These are phyloP conservation scores for Lepidium aucheri DNA, from an alignment of 345 rosid genomes.

Conservation along the genomic window DNA sequence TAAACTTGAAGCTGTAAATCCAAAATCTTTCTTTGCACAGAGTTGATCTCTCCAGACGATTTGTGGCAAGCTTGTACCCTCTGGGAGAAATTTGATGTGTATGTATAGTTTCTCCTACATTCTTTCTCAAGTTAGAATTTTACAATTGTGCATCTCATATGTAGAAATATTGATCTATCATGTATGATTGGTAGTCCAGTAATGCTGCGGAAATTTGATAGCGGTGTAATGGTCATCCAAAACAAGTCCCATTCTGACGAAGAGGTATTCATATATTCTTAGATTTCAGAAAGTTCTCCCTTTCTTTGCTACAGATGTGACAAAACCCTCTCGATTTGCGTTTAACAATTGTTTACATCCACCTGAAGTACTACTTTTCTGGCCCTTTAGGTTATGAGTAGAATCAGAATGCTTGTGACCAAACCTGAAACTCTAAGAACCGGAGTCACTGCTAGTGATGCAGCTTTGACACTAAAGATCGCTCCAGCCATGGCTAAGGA, in stretches of 20 bases:
- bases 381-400: conserved; percentile 50
- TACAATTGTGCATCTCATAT: background rate
- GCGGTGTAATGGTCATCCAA: conserved; percentile 95
- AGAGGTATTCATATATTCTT: conserved; percentile 44
- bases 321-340: background rate
- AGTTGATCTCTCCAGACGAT: conserved; percentile 94
- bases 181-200: conserved; percentile 64
- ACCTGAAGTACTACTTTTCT: background rate
- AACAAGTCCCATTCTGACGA: conserved; percentile 88
- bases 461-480: conserved; percentile 83
- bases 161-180: conserved; percentile 11
- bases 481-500: conserved; percentile 99
- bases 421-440: conserved; percentile 54
- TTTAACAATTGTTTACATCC: background rate
- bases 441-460: conserved; percentile 86
- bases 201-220: conserved; percentile 95
- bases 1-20: background rate
- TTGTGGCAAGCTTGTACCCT: conserved; percentile 85
- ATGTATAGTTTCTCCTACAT: conserved; percentile 16
- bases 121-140: background rate
- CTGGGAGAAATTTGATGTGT: conserved; percentile 97
- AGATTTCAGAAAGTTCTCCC: background rate
- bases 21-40: conserved; percentile 30
- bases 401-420: conserved; percentile 61
- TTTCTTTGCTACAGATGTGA: background rate